These are phyloP conservation scores for Metschnikowia similis DNA, from an alignment of 805 yeast genomes.

Conservation along the genomic window DNA sequence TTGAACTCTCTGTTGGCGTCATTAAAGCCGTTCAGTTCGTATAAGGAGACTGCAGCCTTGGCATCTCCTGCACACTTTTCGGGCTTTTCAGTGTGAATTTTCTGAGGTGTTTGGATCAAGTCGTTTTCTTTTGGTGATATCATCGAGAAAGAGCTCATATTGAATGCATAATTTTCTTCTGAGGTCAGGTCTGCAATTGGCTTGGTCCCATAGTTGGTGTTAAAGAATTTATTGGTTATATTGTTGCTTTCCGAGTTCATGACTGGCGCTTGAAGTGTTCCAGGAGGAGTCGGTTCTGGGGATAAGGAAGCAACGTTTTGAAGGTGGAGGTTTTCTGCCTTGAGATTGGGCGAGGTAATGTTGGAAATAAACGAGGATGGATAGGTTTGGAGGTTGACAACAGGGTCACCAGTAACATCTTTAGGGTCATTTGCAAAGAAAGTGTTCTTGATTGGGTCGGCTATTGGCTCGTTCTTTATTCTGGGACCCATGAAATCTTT, in stretches of 20 bases:
- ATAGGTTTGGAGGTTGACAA: background rate
- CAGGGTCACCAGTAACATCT: background rate
- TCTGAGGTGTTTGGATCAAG: background rate
- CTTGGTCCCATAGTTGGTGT: conserved; percentile 22
- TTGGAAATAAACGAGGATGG: background rate
- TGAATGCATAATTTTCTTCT: conserved; percentile 33
- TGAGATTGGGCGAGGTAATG: background rate
- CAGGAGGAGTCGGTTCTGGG: conserved; percentile 3
- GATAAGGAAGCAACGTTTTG: conserved; percentile 4
- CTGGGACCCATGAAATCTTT: background rate
- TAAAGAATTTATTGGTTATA: conserved; percentile 34
- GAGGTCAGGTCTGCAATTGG: background rate
- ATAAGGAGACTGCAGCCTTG: background rate
- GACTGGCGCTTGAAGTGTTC: conserved; percentile 26
- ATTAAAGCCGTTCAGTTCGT: conserved; percentile 6
- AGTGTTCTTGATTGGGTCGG: background rate
- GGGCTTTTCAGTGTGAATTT: background rate
- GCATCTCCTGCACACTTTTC: background rate
- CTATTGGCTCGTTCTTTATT: background rate
- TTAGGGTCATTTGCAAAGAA: background rate
- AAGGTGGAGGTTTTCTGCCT: background rate
- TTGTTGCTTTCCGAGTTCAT: conserved; percentile 27
- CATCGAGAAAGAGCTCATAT: conserved; percentile 27
- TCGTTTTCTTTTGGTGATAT: conserved; percentile 1
- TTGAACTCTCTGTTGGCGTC: background rate